These are phyloP conservation scores for Collariella sp. DNA, from an alignment of 495 filamentous ascomycete species.

Conservation along the genomic window DNA sequence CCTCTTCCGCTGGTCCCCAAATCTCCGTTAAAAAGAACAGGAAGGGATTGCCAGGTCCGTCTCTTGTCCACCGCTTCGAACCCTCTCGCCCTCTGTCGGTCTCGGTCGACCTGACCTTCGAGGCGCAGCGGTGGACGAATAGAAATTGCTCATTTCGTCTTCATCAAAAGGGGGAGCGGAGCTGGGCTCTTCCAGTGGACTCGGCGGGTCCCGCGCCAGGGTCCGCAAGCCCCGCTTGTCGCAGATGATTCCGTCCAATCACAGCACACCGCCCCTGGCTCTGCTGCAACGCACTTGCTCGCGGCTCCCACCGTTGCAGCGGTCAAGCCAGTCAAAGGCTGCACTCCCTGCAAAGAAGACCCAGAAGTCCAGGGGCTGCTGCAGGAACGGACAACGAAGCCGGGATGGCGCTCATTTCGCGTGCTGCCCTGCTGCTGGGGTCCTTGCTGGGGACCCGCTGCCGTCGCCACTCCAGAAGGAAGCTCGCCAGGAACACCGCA, in stretches of 20 bases:
- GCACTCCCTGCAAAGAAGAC: neutral
- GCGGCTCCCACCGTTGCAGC: conserved; percentile 2
- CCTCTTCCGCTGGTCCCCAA: conserved; percentile 15
- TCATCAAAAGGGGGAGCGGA: conserved; percentile 23
- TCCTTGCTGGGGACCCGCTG: too few relatives aligned
- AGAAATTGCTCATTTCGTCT: conserved; percentile 31
- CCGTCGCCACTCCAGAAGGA: neutral
- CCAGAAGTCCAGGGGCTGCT: conserved; percentile 1
- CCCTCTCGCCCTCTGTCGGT: neutral
- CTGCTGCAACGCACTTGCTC: conserved; percentile 8
- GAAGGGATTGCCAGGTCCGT: conserved; percentile 18
- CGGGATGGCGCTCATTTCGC: conserved; percentile 25
- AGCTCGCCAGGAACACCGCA: neutral
- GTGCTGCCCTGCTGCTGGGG: neutral
- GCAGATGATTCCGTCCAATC: neutral
- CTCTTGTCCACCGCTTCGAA: neutral
- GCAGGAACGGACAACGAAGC: conserved; percentile 16
- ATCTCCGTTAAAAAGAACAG: conserved; percentile 22
- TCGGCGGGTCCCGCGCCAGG: conserved; percentile 4
- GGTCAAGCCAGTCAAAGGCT: conserved; percentile 7
- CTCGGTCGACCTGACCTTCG: conserved; percentile 2
- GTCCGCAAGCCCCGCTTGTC: neutral
- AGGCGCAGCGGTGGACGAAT: conserved; percentile 22
- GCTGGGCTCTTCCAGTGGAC: neutral
- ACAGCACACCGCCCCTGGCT: neutral